Conservation (phyloP, 129 eudicot species). For the Gnaphalium uliginosum region DNA sequence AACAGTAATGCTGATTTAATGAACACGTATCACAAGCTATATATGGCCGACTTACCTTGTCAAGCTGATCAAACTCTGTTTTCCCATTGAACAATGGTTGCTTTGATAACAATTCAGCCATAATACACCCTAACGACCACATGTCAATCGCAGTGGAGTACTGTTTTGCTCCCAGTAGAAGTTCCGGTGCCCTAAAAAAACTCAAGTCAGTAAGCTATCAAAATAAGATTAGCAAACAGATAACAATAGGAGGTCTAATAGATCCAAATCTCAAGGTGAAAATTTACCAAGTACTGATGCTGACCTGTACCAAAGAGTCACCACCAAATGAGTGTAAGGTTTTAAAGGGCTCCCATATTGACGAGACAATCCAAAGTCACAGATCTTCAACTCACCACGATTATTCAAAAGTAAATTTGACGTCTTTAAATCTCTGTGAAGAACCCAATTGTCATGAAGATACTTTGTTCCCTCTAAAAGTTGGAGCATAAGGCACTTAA, state of each 20-base stretch:
- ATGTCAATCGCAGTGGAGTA: slow-evolving; percentile 97
- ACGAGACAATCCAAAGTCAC: slow-evolving; percentile 96
- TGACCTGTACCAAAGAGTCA: slow-evolving; percentile 99
- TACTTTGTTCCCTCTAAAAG: slow-evolving; percentile 72
- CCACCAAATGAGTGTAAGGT: slow-evolving; percentile 96
- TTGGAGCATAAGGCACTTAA: slow-evolving; percentile 91
- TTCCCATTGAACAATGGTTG: slow-evolving; percentile 85
- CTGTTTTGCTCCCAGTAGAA: slow-evolving; percentile 75
- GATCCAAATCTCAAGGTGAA: background rate
- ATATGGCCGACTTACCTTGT: slow-evolving; percentile 56
- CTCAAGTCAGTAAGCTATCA: background rate
- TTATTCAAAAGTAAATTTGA: slow-evolving; percentile 89
- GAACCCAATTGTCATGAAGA: slow-evolving; percentile 97
- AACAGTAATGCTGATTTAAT: background rate
- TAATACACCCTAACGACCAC: slow-evolving; percentile 98
- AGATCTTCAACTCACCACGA: slow-evolving; percentile 90
- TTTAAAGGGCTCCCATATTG: slow-evolving; percentile 95
- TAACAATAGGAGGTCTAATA: background rate
- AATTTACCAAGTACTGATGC: slow-evolving; percentile 26
- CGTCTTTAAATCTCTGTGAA: slow-evolving; percentile 90
- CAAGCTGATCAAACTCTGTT: slow-evolving; percentile 90
- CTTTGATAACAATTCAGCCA: slow-evolving; percentile 87
- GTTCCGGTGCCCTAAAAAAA: slow-evolving; percentile 78
- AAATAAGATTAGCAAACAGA: slow-evolving; percentile 8
- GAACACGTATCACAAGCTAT: background rate